Evolutionary conservation across 2,329 filamentous ascomycete species (phyloP), one percentile per base, ranked within the genome.

Genomic region (Chrysoporthe puriensis): DNA sequence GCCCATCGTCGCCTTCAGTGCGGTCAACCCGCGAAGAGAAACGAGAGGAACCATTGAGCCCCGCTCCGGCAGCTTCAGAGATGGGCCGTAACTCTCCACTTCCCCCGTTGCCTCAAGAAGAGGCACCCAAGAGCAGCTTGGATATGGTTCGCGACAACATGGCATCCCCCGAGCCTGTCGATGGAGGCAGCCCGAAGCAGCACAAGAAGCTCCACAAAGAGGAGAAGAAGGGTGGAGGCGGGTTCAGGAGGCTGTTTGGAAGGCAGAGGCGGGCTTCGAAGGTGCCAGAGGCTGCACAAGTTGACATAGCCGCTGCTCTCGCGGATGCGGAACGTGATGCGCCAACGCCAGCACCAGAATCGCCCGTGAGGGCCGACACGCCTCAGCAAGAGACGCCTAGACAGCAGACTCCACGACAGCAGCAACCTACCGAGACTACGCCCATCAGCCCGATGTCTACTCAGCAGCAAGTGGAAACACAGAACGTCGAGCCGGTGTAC

Each of bases 221-320:
- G 21, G 71, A 71, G 66, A 73, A 75, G 67, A 76, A 75, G 66
- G 21, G n/a, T 8, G 63, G 43, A 61, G 71, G 81, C 43, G 86
- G 88, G 18, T 83, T 92, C 72, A 86, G 85, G 70, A 91, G 90
- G 77, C 81, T 92, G 54, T 91, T 92, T 73, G 84, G 84, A 59
- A 85, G 88, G 72, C 90, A 88, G 79, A 89, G 88, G 73, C 82
- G 85, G 69, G 74, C 79, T 68, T 89, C 84, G 46, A 90, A 86
- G 77, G 73, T 85, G 32, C 84, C 83, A 8, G 85, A 88, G 1
- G 84, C 85, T 68, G 83, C 86, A 48, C 81, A 81, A 66, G 79
- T 78, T 69, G 85, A 85, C 73, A 77, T 84, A 70, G 86, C 81
- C 76, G 81, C 74, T 73, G 84, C 85, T 82, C 83, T 85, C 72